Conservation (phyloP, 305 asterid genomes). For the Fraxinus ornus region DNA sequence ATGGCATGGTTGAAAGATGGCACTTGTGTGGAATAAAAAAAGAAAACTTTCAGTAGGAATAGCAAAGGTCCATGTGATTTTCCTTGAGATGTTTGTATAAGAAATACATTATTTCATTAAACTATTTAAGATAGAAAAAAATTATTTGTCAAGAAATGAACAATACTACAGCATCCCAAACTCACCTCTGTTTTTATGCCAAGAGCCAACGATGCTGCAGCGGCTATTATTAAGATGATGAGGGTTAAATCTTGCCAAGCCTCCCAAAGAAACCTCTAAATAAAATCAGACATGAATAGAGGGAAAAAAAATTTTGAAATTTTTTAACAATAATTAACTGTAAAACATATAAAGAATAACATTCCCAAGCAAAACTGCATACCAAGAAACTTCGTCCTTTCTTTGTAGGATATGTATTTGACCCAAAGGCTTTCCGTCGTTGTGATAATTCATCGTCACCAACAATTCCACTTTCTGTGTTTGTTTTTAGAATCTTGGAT, state of each 20-base stretch:
- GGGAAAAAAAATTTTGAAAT: not conserved
- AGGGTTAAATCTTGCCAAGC: conserved; percentile 95
- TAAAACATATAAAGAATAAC: conserved; percentile 12
- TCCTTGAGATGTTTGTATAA: not conserved
- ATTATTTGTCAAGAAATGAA: conserved; percentile 3
- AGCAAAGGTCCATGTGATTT: not conserved
- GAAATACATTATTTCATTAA: not conserved
- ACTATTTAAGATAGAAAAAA: not conserved
- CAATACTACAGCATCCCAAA: conserved; percentile 1
- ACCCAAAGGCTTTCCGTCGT: conserved; percentile 64
- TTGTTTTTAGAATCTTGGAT: conserved; percentile 53
- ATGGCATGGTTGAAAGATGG: conserved; percentile 1
- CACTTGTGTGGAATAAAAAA: not conserved
- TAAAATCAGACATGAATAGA: conserved; percentile 10
- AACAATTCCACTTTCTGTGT: conserved; percentile 44
- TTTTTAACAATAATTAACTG: not conserved
- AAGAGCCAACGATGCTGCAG: conserved; percentile 74
- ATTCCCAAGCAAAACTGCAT: conserved; percentile 16
- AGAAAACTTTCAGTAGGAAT: not conserved
- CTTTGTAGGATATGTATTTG: conserved; percentile 86
- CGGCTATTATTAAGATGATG: conserved; percentile 81
- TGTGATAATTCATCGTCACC: conserved; percentile 57
- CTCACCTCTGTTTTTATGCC: conserved; percentile 85
- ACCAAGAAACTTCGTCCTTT: conserved; percentile 86
- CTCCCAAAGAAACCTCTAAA: conserved; percentile 90